Evolutionary conservation across 805 yeast species (phyloP).

Genomic region (Ogataea siamensis): DNA sequence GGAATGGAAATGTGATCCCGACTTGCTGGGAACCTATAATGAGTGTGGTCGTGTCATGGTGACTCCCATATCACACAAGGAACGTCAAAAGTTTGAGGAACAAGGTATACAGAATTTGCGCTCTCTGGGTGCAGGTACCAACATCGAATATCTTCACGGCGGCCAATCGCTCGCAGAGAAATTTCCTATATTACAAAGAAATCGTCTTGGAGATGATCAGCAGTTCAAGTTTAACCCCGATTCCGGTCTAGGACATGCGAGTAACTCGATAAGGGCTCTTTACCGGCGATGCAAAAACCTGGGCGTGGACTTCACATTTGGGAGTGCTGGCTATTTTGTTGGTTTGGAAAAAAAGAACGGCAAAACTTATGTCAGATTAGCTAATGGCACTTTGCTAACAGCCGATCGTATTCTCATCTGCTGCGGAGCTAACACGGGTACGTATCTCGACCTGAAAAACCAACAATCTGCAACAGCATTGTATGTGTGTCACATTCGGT

Average conservation of each 20-base stretch:
- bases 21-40: conserved; percentile 34
- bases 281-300: conserved; percentile 27
- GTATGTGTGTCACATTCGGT: conserved; percentile 39
- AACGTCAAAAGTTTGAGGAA: conserved; percentile 39
- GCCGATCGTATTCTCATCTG: conserved; percentile 38
- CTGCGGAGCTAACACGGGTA: conserved; percentile 42
- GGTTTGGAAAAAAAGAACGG: conserved; percentile 14
- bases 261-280: conserved; percentile 36
- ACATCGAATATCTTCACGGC: conserved; percentile 30
- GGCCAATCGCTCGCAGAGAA: conserved; percentile 33
- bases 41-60: conserved; percentile 44
- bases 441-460: conserved; percentile 31
- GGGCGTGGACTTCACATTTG: conserved; percentile 39
- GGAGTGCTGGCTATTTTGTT: conserved; percentile 27
- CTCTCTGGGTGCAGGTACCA: conserved; percentile 27
- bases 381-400: conserved; percentile 29
- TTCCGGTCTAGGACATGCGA: conserved; percentile 43
- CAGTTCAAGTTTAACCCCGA: conserved; percentile 36
- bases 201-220: conserved; percentile 14
- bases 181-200: conserved; percentile 20
- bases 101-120: conserved; percentile 37
- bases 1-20: conserved; percentile 38
- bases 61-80: conserved; percentile 34
- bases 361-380: conserved; percentile 24
- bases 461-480: conserved; percentile 41